Evolutionary conservation across 169 alveolate genomes (phyloP), one percentile per base, ranked within the genome.

Genomic region (Eimeria necatrix): DNA sequence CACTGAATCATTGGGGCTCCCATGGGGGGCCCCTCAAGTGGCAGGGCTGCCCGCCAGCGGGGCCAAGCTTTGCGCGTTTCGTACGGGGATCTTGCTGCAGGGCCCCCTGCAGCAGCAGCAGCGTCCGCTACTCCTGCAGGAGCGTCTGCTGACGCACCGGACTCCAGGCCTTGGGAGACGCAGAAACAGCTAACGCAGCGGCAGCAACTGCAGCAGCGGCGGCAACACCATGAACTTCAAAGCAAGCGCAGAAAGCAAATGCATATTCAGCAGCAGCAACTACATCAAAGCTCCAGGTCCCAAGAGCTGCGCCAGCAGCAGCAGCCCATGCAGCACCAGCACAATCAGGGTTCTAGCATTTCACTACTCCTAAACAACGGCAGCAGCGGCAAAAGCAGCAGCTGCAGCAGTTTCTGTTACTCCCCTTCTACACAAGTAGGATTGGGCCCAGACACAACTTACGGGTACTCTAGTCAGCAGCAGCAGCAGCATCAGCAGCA

Each of bases 401-500:
- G 52, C 83, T n/a, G 83, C 83, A 73, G 48, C 52, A 73, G 83
- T 18, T 22, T 5, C 3, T 22, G 83, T 41, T 22, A 41, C 52
- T 41, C 83, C 18, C 83, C 83, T 26, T 53, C 51, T 4, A 5
- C 51, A 8, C 48, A 22, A 48, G 83, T 22, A 22, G 51, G 0
- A 0, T 73, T 41, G 52, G 48, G 20, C 83, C 18, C 74, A 73
- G 83, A 2, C 41, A 32, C 2, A 32, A 32, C 41, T 2, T 32
- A 32, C 41, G 41, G 41, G 41, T 32, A 32, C 41, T 32, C 41
- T 32, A 32, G 41, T 32, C 83, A 73, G 83, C 83, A 73, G 52
- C 83, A 71, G 83, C 83, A 73, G 83, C 83, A 73, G 52, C 48
- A 26, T 16, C 83, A 73, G 83, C 83, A 73, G 52, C 83, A 22